Evolutionary conservation across 106 monocot species (phyloP).

Genomic region (Platanthera zijinensis): DNA sequence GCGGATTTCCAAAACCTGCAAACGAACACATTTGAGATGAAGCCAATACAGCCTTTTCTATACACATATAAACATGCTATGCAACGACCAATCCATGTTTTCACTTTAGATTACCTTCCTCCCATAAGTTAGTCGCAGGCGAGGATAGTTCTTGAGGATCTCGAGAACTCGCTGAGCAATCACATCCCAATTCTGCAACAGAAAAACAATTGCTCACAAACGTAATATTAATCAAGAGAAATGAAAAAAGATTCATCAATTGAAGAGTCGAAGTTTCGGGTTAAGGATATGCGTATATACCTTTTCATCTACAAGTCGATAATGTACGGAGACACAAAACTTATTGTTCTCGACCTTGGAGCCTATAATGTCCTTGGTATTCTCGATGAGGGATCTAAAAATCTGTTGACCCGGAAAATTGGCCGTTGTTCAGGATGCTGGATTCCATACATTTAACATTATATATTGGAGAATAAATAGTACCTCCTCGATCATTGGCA

Average conservation of each 20-base stretch:
- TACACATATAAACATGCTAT: not conserved
- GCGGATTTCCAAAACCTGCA: slow-evolving; percentile 84
- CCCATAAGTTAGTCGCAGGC: slow-evolving; percentile 57
- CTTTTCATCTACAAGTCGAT: slow-evolving; percentile 61
- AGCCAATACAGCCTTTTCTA: not conserved
- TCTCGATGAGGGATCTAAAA: slow-evolving; percentile 66
- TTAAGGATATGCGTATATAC: slow-evolving; percentile 15
- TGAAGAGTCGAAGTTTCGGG: not conserved
- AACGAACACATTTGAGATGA: too few relatives aligned
- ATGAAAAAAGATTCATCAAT: not conserved
- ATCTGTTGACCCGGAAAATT: slow-evolving; percentile 25
- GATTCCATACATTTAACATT: not conserved
- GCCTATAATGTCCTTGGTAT: slow-evolving; percentile 45
- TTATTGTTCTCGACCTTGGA: slow-evolving; percentile 74
- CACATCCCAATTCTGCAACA: slow-evolving; percentile 44
- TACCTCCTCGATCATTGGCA: slow-evolving; percentile 82
- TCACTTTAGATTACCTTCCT: slow-evolving; percentile 45
- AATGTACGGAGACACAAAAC: slow-evolving; percentile 83
- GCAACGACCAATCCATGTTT: not conserved
- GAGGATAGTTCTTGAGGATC: slow-evolving; percentile 55
- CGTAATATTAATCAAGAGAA: not conserved
- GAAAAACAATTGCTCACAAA: not conserved
- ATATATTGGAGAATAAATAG: not conserved
- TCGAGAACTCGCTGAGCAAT: slow-evolving; percentile 47
- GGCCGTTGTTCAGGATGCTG: not conserved